These are phyloP conservation scores for Globisporangium viniferum DNA, from an alignment of 352 stramenopile genomes.

Conservation along the genomic window DNA sequence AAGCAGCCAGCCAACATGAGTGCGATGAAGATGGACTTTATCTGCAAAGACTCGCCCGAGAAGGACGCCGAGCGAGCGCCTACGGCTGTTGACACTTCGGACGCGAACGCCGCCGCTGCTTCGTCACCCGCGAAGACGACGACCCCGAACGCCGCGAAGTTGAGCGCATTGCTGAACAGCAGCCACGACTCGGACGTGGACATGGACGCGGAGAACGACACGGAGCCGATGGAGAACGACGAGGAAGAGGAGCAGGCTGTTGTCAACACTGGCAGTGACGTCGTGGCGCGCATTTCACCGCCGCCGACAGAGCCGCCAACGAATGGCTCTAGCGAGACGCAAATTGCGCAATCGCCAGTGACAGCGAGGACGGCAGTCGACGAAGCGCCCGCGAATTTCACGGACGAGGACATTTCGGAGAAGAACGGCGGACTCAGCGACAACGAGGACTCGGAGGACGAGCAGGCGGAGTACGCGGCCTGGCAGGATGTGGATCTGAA, in stretches of 20 bases:
- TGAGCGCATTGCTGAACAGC: slow-evolving; percentile 40
- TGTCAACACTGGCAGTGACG: not conserved
- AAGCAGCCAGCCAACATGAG: slow-evolving; percentile 33
- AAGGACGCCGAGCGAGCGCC: slow-evolving; percentile 1
- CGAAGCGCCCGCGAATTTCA: slow-evolving; percentile 21
- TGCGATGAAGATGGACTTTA: slow-evolving; percentile 84
- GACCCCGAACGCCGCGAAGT: slow-evolving; percentile 27
- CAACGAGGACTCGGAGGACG: slow-evolving; percentile 81
- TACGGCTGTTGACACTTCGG: not conserved
- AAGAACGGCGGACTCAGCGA: slow-evolving; percentile 55
- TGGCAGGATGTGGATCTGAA: slow-evolving; percentile 84
- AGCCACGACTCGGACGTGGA: slow-evolving; percentile 32
- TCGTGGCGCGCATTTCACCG: not conserved
- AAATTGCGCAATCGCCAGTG: not conserved
- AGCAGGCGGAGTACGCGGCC: slow-evolving; percentile 67
- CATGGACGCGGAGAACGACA: slow-evolving; percentile 24
- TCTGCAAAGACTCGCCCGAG: slow-evolving; percentile 56
- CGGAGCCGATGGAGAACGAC: slow-evolving; percentile 10
- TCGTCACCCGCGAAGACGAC: not conserved
- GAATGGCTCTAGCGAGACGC: slow-evolving; percentile 2
- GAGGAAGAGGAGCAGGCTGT: slow-evolving; percentile 14
- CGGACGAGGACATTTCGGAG: slow-evolving; percentile 32
- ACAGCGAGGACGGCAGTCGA: not conserved
- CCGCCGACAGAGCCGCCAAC: slow-evolving; percentile 22
- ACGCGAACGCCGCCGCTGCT: not conserved